These are phyloP conservation scores for Didymella lethalis DNA, from an alignment of 2,329 filamentous ascomycete genomes.

Conservation along the genomic window DNA sequence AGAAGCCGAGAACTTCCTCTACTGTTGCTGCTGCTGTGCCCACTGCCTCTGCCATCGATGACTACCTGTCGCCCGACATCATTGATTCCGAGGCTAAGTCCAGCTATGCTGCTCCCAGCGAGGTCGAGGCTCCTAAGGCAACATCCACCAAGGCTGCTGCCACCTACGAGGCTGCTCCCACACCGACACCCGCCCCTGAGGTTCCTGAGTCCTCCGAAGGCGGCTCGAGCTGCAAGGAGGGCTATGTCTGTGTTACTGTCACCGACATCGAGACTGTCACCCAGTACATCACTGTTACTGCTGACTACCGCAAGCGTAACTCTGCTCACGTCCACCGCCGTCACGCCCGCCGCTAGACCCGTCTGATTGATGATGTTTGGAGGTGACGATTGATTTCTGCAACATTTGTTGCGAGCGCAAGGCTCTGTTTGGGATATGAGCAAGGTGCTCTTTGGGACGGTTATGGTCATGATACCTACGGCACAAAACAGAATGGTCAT, in stretches of 20 bases:
- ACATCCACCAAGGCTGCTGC: constrained; percentile 29
- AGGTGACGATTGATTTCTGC: constrained; percentile 12
- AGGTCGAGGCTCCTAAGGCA: constrained; percentile 8
- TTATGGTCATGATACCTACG: constrained; percentile 11
- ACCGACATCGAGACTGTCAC: constrained; percentile 37
- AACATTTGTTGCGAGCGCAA: constrained; percentile 11
- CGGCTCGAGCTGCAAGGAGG: constrained; percentile 28
- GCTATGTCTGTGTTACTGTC: constrained; percentile 36
- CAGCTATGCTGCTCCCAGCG: constrained; percentile 8
- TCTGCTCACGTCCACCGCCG: constrained; percentile 8
- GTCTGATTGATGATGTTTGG: not conserved
- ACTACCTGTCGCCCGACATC: constrained; percentile 17
- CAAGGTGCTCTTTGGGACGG: constrained; percentile 9
- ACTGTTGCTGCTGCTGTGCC: constrained; percentile 13
- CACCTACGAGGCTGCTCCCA: constrained; percentile 28
- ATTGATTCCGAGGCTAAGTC: constrained; percentile 11
- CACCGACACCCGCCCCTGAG: constrained; percentile 26
- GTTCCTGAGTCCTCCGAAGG: constrained; percentile 5
- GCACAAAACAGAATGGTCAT: constrained; percentile 13
- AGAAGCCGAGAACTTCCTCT: constrained; percentile 4
- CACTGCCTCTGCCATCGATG: constrained; percentile 14
- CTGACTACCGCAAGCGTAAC: constrained; percentile 27
- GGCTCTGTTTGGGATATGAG: constrained; percentile 21
- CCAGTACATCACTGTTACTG: constrained; percentile 39
- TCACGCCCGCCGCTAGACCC: constrained; percentile 17